phyloP scores from a whole-genome alignment of 352 stramenopile genomes.

The Globisporangium paddicum region DNA sequence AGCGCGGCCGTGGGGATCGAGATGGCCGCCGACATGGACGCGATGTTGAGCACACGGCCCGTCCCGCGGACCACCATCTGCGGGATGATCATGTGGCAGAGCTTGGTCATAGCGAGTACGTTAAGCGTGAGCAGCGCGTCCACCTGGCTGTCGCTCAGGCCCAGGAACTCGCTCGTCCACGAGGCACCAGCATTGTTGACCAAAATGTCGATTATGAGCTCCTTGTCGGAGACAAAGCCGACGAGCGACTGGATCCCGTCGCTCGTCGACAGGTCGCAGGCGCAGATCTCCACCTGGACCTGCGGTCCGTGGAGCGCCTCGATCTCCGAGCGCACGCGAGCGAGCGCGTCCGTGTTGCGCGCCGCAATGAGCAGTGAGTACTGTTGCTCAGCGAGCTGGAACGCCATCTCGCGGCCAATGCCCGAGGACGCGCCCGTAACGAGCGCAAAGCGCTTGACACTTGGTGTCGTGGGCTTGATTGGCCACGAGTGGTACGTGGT shows the following conservation, averaged over 20 bases:
- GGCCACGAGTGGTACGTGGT: constrained; percentile 46
- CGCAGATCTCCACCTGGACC: constrained; percentile 36
- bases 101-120: constrained; percentile 36
- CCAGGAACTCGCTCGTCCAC: neutral
- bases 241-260: constrained; percentile 33
- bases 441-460: constrained; percentile 30
- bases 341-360: constrained; percentile 38
- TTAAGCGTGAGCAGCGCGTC: constrained; percentile 62
- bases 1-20: constrained; percentile 52
- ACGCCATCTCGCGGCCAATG: constrained; percentile 69
- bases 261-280: constrained; percentile 38
- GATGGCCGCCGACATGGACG: constrained; percentile 50
- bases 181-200: constrained; percentile 54
- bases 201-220: constrained; percentile 61
- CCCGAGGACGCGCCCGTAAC: constrained; percentile 67
- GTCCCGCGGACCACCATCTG: constrained; percentile 56
- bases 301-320: constrained; percentile 27
- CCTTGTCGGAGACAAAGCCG: constrained; percentile 31
- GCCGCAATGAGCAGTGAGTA: constrained; percentile 58
- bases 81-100: constrained; percentile 53
- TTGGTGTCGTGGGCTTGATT: constrained; percentile 23
- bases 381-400: constrained; percentile 50
- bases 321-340: constrained; percentile 48
- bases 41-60: constrained; percentile 73
- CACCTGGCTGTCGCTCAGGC: constrained; percentile 16